A percentile compares a stretch with the other conserved stretches of the same genome.
These are phyloP conservation scores for Tripidium arundinaceum DNA, from an alignment of 202 grass and related monocot species.

Conservation along the genomic window DNA sequence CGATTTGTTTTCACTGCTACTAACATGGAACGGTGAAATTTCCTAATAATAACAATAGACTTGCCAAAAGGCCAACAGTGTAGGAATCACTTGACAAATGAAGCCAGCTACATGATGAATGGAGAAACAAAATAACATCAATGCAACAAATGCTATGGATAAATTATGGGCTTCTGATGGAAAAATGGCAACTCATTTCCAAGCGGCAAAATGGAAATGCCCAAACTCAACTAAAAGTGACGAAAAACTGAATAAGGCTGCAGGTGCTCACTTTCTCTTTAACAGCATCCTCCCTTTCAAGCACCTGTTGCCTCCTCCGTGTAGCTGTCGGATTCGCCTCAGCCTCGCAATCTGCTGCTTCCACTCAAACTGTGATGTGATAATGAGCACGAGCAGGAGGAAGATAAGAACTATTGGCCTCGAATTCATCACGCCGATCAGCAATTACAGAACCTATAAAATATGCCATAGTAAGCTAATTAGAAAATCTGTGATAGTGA, in stretches of 20 bases:
- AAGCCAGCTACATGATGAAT: neutral
- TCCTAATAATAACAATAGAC: neutral
- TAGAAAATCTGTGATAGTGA: neutral
- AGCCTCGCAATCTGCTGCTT: constrained; percentile 69
- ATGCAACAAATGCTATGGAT: neutral
- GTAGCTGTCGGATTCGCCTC: constrained; percentile 46
- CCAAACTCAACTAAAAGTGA: neutral
- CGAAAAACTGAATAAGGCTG: constrained; percentile 6
- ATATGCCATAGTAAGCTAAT: neutral
- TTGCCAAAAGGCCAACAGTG: neutral
- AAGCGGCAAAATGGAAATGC: neutral
- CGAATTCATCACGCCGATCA: constrained; percentile 48
- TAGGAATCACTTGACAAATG: neutral
- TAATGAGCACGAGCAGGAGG: constrained; percentile 69
- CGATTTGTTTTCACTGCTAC: neutral
- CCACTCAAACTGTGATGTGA: constrained; percentile 84
- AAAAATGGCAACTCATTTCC: neutral
- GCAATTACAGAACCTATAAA: constrained; percentile 37
- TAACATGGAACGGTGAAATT: neutral
- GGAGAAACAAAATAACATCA: neutral
- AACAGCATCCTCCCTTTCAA: constrained; percentile 55
- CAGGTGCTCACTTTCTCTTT: constrained; percentile 68
- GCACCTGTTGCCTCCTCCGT: constrained; percentile 42
- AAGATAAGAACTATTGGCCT: constrained; percentile 64
- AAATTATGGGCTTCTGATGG: too few relatives aligned